A percentile compares a stretch with the other conserved stretches of the same genome.
phyloP scores from a whole-genome alignment of 2,329 filamentous ascomycete genomes.

The Nannizziopsis arthrosporioides region DNA sequence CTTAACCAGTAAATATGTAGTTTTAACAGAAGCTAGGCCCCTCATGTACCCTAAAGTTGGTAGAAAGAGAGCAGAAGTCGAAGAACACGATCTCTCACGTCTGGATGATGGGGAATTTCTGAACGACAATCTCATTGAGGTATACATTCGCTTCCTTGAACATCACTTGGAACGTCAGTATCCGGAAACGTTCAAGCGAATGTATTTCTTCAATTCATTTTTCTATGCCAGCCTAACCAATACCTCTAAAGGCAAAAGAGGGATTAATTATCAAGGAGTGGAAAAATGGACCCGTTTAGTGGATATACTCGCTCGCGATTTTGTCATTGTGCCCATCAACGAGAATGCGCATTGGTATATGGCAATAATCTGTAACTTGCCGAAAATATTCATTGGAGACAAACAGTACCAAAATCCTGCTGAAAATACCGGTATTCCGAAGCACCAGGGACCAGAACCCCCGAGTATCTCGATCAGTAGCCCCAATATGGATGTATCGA shows the following conservation, averaged over 20 bases:
- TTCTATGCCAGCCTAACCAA: slow-evolving; percentile 72
- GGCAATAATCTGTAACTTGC: slow-evolving; percentile 84
- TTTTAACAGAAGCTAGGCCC: slow-evolving; percentile 21
- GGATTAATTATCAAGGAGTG: slow-evolving; percentile 74
- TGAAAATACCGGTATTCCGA: not conserved
- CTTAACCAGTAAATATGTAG: too few species aligned
- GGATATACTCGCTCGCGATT: slow-evolving; percentile 76
- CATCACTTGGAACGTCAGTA: slow-evolving; percentile 44
- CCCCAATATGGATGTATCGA: too few species aligned
- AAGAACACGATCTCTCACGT: slow-evolving; percentile 45
- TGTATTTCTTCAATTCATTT: slow-evolving; percentile 87
- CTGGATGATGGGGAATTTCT: slow-evolving; percentile 76
- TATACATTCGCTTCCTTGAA: slow-evolving; percentile 69
- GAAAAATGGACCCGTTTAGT: slow-evolving; percentile 77
- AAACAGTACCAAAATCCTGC: not conserved
- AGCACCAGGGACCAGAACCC: not conserved
- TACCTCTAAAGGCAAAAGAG: slow-evolving; percentile 38
- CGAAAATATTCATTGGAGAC: slow-evolving; percentile 29
- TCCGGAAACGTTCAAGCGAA: slow-evolving; percentile 48
- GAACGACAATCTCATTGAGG: slow-evolving; percentile 85
- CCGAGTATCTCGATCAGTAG: too few species aligned
- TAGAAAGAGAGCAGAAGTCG: slow-evolving; percentile 38
- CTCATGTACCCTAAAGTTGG: slow-evolving; percentile 36
- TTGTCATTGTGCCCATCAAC: slow-evolving; percentile 84
- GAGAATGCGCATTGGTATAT: slow-evolving; percentile 85